Evolutionary conservation across 352 stramenopile genomes (phyloP).

Genomic region (Globisporangium iwayamae): DNA sequence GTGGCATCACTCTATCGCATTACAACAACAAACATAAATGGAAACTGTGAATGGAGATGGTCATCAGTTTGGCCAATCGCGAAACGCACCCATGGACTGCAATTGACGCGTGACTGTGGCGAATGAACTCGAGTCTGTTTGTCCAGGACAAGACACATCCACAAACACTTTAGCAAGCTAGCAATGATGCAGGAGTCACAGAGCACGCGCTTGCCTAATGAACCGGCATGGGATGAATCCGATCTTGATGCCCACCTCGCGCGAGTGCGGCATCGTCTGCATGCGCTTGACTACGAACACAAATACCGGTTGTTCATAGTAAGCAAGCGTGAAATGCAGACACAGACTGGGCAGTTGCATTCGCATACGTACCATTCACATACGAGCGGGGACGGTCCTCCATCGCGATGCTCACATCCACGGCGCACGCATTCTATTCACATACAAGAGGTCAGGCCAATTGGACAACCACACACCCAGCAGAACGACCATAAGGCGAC

Average conservation of each 20-base stretch:
- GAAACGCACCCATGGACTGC: constrained; percentile 54
- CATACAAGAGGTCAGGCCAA: too few relatives aligned
- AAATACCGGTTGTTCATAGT: background rate
- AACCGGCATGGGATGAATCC: constrained; percentile 68
- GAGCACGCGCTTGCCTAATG: constrained; percentile 24
- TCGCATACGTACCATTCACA: constrained; percentile 32
- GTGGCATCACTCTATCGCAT: constrained; percentile 34
- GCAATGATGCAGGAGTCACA: background rate
- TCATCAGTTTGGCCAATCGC: background rate
- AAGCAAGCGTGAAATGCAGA: background rate
- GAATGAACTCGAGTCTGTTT: constrained; percentile 50
- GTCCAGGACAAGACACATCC: background rate
- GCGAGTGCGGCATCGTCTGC: constrained; percentile 49
- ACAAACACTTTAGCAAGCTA: background rate
- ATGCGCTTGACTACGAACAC: constrained; percentile 37
- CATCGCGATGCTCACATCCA: constrained; percentile 62
- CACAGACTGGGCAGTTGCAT: background rate
- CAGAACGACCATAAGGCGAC: background rate
- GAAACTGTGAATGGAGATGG: too few relatives aligned
- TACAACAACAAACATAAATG: background rate
- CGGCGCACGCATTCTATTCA: constrained; percentile 53
- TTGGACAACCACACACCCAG: too few relatives aligned
- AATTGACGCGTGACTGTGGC: constrained; percentile 47
- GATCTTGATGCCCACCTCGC: constrained; percentile 49
- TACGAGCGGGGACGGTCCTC: constrained; percentile 65